Base-by-base conservation (phyloP, 176 grass and related monocot species). In the Cenchrus purpureus region DNA sequence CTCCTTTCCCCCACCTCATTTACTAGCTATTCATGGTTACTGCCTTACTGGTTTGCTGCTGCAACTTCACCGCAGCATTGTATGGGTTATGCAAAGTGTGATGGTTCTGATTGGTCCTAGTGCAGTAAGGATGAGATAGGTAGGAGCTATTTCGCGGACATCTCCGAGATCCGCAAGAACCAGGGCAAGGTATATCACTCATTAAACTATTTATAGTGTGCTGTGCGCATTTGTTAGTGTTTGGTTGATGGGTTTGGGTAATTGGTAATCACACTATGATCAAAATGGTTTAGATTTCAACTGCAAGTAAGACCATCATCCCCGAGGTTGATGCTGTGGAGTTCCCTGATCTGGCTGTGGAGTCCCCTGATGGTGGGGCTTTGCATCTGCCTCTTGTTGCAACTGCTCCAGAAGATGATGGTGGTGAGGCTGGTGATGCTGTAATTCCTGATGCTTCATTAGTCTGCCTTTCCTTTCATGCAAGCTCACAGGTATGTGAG, bases 381-480 rank as follows among this genome's bases (percentile, higher is more conserved):
- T 19, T 91, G 78, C 81, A 77, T 32, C 86, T 98, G 57, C 97
- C 93, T 4, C 66, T 90, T 82, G 77, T 78, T 63, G 76, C 4
- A 2, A 17, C 69, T 62, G 45, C 68, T 51, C 6, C 4, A 1
- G 59, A 48, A 56, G 68, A 10, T 0, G 53, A 0, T 69, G 70
- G 12, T 14, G 1, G n/a, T 40, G 54, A 46, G 44, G 42, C 59
- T 74, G 61, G 51, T 14, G 53, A 42, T 66, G 46, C 6, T 1
- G 76, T 60, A 25, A 78, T 78, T 81, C 81, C 96, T 76, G 65
- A 71, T 82, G 96, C 79, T 12, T 90, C 89, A 71, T 85, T 95
- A 31, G 62, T 95, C 77, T 95, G 93, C 48, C 89, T 98, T 87
- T 98, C 96, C 62, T 98, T 95, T 76, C 93, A 93, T 6, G 96